Evolutionary conservation across 2,329 filamentous ascomycete species (phyloP), one percentile per base, ranked within the genome.

Genomic region (Fusarium napiforme): DNA sequence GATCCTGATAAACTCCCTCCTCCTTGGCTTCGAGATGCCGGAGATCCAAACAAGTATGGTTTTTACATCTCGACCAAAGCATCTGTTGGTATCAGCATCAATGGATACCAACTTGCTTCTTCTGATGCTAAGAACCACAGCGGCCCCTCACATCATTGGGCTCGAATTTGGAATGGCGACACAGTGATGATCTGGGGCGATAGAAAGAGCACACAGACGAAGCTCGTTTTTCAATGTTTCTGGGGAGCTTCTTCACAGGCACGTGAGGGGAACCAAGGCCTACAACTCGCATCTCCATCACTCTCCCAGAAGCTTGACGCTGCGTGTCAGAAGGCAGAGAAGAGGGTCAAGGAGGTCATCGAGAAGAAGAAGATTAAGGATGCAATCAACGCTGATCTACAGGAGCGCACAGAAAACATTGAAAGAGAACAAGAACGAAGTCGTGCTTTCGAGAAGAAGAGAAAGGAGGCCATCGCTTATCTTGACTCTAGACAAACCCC

Each of bases 21-120:
- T 63, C 79, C 84, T 53, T 82, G 85, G 83, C 67, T 77, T 32
- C 70, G 75, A 19, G 73, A 84, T 55, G 76, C 71, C 4, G 72
- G 74, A 9, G 81, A 86, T 64, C 81, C 86, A 4, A 87, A 89
- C 18, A 84, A 91, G 4, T 91, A 91, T 75, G 87, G 89, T 8
- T 92, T 95, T 69, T 92, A 90, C 79, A 91, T 98, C 57, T 92
- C 92, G 2, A 97, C 94, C 7, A 94, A 95, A 76, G 92, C 93
- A 8, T 92, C 91, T 11, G 85, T 86, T 34, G 93, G 94, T 26
- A 93, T 98, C 70, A 87, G 85, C 74, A 87, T 98, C 78, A 98
- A 98, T 77, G 91, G 89, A 34, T 86, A 89, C n/a, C 85, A 86
- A 45, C 83, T 98, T 30, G 84, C 81, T 4, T 89, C 90, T 5